Evolutionary conservation across 2,329 filamentous ascomycete species (phyloP).

Genomic region (Venturia oleaginea): DNA sequence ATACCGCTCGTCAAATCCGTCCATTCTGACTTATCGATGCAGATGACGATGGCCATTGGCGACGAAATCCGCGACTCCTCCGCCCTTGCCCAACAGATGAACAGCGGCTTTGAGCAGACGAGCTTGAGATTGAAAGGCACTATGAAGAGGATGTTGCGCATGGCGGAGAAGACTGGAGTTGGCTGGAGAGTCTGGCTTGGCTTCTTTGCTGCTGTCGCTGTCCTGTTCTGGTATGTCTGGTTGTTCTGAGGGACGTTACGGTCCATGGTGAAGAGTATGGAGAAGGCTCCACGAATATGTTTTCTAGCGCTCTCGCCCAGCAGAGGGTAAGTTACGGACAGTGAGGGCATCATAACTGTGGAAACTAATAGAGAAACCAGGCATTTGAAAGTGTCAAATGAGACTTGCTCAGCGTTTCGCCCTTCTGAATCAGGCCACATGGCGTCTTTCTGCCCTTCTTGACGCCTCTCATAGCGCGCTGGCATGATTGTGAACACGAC

Average conservation of each 20-base stretch:
- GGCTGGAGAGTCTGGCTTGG: constrained; percentile 89
- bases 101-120: constrained; percentile 84
- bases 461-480: background rate
- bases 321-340: background rate
- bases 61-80: constrained; percentile 90
- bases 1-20: constrained; percentile 28
- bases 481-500: background rate
- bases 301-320: background rate
- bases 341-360: background rate
- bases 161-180: constrained; percentile 91
- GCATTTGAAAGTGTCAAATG: no score
- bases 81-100: constrained; percentile 87
- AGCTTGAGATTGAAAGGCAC: constrained; percentile 73
- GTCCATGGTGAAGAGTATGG: background rate
- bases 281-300: background rate
- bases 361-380: background rate
- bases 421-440: background rate
- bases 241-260: constrained; percentile 48
- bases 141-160: constrained; percentile 93
- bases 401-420: background rate
- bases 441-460: background rate
- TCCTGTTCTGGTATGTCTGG: constrained; percentile 91
- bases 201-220: constrained; percentile 75
- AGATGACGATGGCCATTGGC: constrained; percentile 77
- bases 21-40: background rate